Percentiles rank a stretch among this genome's conserved stretches.
phyloP scores from a whole-genome alignment of 2,329 filamentous ascomycete genomes.

The Tympanopsis confertula region DNA sequence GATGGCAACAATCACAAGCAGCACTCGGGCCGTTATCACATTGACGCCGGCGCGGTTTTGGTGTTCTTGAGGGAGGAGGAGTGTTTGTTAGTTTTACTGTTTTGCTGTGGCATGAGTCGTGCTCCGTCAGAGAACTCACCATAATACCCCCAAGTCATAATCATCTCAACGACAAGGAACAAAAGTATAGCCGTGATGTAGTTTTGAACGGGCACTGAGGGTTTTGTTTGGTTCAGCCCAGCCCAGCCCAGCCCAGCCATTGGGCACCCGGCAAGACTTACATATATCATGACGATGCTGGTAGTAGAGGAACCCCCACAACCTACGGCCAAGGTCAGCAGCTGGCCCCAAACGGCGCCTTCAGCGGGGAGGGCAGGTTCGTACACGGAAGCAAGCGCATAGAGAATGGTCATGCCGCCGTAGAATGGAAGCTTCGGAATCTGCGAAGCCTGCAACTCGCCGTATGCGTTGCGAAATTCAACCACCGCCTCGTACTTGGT shows the following conservation, averaged over 20 bases:
- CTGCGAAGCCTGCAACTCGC: constrained; percentile 86
- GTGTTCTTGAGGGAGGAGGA: constrained; percentile 48
- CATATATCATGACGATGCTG: constrained; percentile 85
- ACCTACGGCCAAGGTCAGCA: constrained; percentile 30
- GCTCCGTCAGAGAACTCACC: constrained; percentile 43
- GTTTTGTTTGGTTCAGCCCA: constrained; percentile 16
- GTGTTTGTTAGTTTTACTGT: too few species aligned
- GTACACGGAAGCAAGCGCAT: constrained; percentile 69
- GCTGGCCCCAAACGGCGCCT: neutral
- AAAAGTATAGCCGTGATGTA: constrained; percentile 96
- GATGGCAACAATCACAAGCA: constrained; percentile 84
- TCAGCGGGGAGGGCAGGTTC: constrained; percentile 12
- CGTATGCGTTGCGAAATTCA: constrained; percentile 91
- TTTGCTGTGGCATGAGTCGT: too few species aligned
- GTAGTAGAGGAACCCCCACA: constrained; percentile 92
- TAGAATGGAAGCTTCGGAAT: constrained; percentile 97
- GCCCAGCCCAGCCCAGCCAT: neutral
- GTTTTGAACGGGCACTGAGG: constrained; percentile 80
- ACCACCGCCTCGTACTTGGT: constrained; percentile 68
- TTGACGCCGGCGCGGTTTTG: constrained; percentile 84
- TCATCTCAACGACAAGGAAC: constrained; percentile 89
- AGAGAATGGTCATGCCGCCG: constrained; percentile 83
- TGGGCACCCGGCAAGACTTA: constrained; percentile 25
- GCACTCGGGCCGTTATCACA: constrained; percentile 61
- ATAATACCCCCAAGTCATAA: constrained; percentile 98